Evolutionary conservation across 306 rosid genomes (phyloP).

Genomic region (Cucumis cinereus): DNA sequence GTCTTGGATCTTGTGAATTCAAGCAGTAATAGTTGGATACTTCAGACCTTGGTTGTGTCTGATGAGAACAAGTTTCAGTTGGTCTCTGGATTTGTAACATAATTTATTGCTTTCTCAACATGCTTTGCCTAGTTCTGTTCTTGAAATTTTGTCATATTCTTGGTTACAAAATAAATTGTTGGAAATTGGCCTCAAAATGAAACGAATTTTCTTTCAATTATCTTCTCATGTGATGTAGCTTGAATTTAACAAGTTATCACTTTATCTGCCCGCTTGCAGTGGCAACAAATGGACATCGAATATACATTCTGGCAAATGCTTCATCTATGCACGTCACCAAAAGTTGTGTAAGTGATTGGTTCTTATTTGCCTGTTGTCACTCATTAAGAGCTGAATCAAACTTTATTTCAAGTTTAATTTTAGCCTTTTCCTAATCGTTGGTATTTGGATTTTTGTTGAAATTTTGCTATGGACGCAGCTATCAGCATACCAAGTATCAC

Average conservation of each 20-base stretch:
- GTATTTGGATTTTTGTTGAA: slow-evolving; percentile 24
- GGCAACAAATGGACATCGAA: slow-evolving; percentile 99
- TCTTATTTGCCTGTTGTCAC: slow-evolving; percentile 1
- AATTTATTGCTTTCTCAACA: neutral
- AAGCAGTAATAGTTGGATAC: neutral
- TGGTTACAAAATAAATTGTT: neutral
- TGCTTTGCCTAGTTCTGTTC: neutral
- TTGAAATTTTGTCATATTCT: neutral
- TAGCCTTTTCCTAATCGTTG: slow-evolving; percentile 11
- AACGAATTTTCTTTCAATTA: neutral
- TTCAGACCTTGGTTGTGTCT: neutral
- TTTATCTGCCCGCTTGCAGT: slow-evolving; percentile 35
- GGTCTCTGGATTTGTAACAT: neutral
- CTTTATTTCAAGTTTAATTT: neutral
- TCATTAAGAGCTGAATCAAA: neutral
- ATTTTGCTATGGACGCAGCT: slow-evolving; percentile 56
- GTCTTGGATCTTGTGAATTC: slow-evolving; percentile 7
- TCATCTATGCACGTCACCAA: slow-evolving; percentile 90
- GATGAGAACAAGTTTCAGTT: neutral
- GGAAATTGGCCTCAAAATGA: neutral
- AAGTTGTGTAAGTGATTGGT: slow-evolving; percentile 77
- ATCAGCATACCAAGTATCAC: slow-evolving; percentile 98
- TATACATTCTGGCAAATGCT: slow-evolving; percentile 99
- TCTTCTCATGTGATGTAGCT: neutral
- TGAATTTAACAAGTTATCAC: neutral